Conservation (phyloP, 83 land plant genomes). For the Picea engelmannii region DNA sequence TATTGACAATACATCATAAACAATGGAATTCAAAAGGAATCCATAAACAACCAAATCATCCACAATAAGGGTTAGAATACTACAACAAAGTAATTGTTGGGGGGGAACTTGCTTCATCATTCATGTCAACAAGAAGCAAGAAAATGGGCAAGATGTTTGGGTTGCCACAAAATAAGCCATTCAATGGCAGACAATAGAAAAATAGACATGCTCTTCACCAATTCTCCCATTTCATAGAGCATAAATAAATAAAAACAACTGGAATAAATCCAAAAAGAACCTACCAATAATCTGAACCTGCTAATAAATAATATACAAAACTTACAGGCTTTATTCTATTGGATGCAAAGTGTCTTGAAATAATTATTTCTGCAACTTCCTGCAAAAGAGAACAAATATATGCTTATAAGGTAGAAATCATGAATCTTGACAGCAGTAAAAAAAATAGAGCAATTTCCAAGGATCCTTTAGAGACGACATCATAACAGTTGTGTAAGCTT, state of each 20-base stretch:
- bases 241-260: neutral
- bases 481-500: no score
- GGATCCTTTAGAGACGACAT: no score
- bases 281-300: neutral
- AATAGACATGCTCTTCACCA: neutral
- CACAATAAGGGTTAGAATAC: neutral
- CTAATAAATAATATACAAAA: neutral
- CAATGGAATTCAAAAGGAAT: neutral
- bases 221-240: neutral
- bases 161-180: neutral
- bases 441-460: no score
- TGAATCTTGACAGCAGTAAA: no score
- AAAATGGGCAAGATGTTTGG: neutral
- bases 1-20: neutral
- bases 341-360: constrained; percentile 58
- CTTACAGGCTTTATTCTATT: constrained; percentile 71
- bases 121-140: neutral
- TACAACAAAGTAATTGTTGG: neutral
- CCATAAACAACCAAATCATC: neutral
- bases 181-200: neutral
- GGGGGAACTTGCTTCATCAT: neutral
- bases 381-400: constrained; percentile 28
- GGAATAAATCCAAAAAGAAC: neutral
- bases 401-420: neutral
- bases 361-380: constrained; percentile 84